These are phyloP conservation scores for Lophiostoma macrostomum DNA, from an alignment of 495 filamentous ascomycete genomes.

Conservation along the genomic window DNA sequence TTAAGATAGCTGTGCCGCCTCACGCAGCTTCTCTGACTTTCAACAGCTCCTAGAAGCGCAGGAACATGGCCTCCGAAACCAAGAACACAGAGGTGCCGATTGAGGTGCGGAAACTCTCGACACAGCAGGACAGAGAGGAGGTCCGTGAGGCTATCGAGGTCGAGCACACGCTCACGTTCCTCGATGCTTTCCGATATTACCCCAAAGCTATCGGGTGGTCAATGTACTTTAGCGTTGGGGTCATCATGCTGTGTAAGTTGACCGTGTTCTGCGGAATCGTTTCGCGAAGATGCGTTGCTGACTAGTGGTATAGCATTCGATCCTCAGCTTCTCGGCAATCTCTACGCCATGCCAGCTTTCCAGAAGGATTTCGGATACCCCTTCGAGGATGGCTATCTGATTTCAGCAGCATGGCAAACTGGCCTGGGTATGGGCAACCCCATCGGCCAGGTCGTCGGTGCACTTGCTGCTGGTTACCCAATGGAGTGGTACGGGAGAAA, in stretches of 20 bases:
- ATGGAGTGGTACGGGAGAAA: slow-evolving; percentile 43
- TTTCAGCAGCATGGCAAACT: slow-evolving; percentile 39
- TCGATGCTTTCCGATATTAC: slow-evolving; percentile 18
- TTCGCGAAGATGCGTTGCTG: not conserved
- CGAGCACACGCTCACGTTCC: slow-evolving; percentile 26
- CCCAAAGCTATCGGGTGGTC: slow-evolving; percentile 33
- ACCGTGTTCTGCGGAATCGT: not conserved
- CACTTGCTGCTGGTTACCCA: slow-evolving; percentile 36
- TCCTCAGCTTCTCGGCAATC: slow-evolving; percentile 34
- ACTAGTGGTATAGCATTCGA: slow-evolving; percentile 21
- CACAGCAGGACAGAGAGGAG: slow-evolving; percentile 15
- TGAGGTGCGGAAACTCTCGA: slow-evolving; percentile 24
- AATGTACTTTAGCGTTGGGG: slow-evolving; percentile 31
- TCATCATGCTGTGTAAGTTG: slow-evolving; percentile 31
- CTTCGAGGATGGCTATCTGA: slow-evolving; percentile 35
- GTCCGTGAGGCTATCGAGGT: slow-evolving; percentile 23
- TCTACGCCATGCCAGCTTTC: slow-evolving; percentile 41
- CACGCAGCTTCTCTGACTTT: not conserved
- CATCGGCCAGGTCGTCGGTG: slow-evolving; percentile 41
- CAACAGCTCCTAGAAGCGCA: not conserved
- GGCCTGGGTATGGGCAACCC: slow-evolving; percentile 39
- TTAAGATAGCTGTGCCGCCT: not conserved
- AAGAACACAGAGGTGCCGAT: slow-evolving; percentile 14
- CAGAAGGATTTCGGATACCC: slow-evolving; percentile 40
- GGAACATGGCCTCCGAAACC: not conserved